Percentiles rank a stretch among this genome's conserved stretches.
Evolutionary conservation across 306 rosid species (phyloP).

Genomic region (Datisca glomerata): DNA sequence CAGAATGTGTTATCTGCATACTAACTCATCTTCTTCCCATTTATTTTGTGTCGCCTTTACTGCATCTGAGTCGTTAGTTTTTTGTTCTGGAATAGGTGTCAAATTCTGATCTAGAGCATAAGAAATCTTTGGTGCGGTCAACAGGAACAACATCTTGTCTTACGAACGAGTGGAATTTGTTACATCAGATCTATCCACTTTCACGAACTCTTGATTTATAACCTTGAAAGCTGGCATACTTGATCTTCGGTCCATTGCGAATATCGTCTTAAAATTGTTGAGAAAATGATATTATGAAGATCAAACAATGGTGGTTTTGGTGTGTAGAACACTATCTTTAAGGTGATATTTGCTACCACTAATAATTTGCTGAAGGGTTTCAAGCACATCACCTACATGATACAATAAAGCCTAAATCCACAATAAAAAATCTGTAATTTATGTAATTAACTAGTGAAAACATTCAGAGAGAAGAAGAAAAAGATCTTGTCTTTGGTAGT

Average conservation of each 20-base stretch:
- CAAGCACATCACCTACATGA: no score
- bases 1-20: neutral
- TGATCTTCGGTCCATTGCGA: neutral
- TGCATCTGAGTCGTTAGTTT: neutral
- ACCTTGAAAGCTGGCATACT: neutral
- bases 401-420: no score
- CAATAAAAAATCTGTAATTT: no score
- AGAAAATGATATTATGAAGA: no score
- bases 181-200: neutral
- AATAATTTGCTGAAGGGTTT: no score
- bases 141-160: neutral
- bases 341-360: no score
- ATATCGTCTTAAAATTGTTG: no score
- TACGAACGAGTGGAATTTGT: conserved; percentile 3
- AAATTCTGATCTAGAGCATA: neutral
- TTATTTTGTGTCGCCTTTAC: neutral
- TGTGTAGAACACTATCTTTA: no score
- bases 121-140: neutral
- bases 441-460: no score
- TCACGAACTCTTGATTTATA: neutral
- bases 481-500: no score
- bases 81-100: neutral
- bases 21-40: conserved; percentile 1
- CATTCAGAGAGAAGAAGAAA: no score
- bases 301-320: no score